Evolutionary conservation across 495 filamentous ascomycete species (phyloP), one percentile per base, ranked within the genome.

Genomic region (Staphylotrichum longicolle): DNA sequence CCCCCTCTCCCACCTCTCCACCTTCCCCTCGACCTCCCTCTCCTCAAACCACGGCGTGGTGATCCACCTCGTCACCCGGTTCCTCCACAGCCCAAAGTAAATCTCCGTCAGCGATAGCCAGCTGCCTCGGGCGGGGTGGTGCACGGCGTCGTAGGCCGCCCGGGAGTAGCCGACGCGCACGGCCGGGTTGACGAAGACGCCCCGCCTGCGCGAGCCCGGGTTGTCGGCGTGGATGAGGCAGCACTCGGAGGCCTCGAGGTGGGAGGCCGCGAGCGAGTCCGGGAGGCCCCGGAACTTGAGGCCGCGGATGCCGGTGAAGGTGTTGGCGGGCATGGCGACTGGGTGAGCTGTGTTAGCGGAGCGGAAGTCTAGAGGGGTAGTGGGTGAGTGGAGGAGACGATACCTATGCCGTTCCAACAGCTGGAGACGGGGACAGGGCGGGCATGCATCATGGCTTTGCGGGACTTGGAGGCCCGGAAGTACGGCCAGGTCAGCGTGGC

Each of bases 161-260:
- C 72, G 68, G 39, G 77, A 85, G 67, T 92, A 93, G 7, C 82
- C 88, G 3, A 95, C 91, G 1, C 90, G 82, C 7, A 94, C 89
- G 33, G 83, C 78, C 5, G 91, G 90, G 69, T 95, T 94, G 39
- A 95, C 67, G 70, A 81, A 95, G 3, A 92, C 84, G 10, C 90
- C 90, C 45, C 81, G 76, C 33, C 75, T 66, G 1, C 62, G 55
- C 2, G 68, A 66, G 8, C 57, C 58, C 11, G 78, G 79, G 66
- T 92, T 93, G 66, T 93, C 91, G 3, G 82, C 83, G 67, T 93
- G 91, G 33, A 93, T 88, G 11, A 93, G 80, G 71, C 91, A 95
- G 74, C 90, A 93, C 70, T 95, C 91, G 5, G 85, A 89, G 34
- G 79, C 91, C 68, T 93, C 91, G 48, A 95, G 75, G 67, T 93